Base-by-base conservation (phyloP, 306 rosid species). In the Vachellia pachyceras region DNA sequence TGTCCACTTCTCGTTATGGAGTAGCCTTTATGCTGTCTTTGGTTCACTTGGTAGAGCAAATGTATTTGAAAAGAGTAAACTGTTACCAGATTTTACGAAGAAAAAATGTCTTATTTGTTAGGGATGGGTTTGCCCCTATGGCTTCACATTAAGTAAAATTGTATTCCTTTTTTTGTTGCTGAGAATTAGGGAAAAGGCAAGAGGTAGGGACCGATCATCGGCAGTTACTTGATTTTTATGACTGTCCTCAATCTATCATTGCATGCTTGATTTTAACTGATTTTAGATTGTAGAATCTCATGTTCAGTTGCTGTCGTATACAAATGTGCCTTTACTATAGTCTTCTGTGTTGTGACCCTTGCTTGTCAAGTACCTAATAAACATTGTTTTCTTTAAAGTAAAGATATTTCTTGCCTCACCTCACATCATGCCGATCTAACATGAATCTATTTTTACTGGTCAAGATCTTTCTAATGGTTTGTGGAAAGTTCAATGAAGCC, bases 401-500 rank as follows among this genome's bases (percentile, higher is more conserved):
- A 39, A 12, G 39, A 54, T 72, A 37, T 82, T 63, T 12, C 40
- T 46, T 46, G 72, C 57, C 0, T 69, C 46, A 13, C 41, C 74
- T 63, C 15, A 11, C 45, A 20, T n/a, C 10, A 14, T 42, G 74
- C 55, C 60, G 17, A 7, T 63, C 69, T 83, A 44, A 82, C 78
- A 75, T 70, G 77, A 58, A 55, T 55, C 57, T 37, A 40, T 80
- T 78, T 20, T 42, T 50, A 72, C 87, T 79, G 90, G 86, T 75
- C 86, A 85, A 71, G 88, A 84, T 73, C 82, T 84, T 49, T 82
- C 61, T 71, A 75, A 72, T 67, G 83, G 79, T 80, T 82, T 73
- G 83, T 75, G 37, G 87, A 86, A 75, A 81, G 80, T 73, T 81
- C 82, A 80, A 81, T 81, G 87, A 90, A 90, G 83, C 88, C 90